phyloP scores from a whole-genome alignment of 1,284 basidiomycete species.

The Boletus subluridellus region DNA sequence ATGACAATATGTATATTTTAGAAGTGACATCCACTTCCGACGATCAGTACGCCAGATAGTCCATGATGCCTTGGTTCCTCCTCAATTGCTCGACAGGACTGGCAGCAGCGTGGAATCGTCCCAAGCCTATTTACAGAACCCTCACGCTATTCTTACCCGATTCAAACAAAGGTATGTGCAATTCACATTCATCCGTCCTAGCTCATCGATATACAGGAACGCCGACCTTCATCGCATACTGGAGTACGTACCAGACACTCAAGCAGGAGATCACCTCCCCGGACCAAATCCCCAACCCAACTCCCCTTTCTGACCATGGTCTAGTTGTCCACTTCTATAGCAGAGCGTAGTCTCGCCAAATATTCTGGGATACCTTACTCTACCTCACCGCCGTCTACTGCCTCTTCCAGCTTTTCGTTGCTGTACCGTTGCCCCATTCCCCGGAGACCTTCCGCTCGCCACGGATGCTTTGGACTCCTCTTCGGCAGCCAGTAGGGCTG shows the following conservation, averaged over 20 bases:
- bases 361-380: neutral
- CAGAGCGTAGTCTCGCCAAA: neutral
- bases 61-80: neutral
- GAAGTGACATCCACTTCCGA: constrained; percentile 52
- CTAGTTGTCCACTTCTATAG: constrained; percentile 3
- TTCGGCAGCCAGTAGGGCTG: constrained; percentile 35
- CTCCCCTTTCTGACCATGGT: constrained; percentile 2
- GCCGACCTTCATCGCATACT: constrained; percentile 53
- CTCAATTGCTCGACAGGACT: constrained; percentile 8
- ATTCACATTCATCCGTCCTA: neutral
- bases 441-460: constrained; percentile 12
- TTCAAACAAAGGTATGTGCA: constrained; percentile 61
- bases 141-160: constrained; percentile 49
- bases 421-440: constrained; percentile 24
- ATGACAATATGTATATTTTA: constrained; percentile 70
- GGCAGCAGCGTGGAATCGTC: constrained; percentile 34
- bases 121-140: constrained; percentile 45
- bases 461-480: constrained; percentile 31
- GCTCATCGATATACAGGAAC: constrained; percentile 45
- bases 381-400: constrained; percentile 29
- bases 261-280: constrained; percentile 3
- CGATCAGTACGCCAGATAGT: constrained; percentile 40
- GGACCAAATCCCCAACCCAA: constrained; percentile 9
- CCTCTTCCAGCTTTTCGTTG: constrained; percentile 32
- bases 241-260: constrained; percentile 40